Evolutionary conservation across 805 yeast species (phyloP), one percentile per base, ranked within the genome.

Genomic region (Starmerella vitae): DNA sequence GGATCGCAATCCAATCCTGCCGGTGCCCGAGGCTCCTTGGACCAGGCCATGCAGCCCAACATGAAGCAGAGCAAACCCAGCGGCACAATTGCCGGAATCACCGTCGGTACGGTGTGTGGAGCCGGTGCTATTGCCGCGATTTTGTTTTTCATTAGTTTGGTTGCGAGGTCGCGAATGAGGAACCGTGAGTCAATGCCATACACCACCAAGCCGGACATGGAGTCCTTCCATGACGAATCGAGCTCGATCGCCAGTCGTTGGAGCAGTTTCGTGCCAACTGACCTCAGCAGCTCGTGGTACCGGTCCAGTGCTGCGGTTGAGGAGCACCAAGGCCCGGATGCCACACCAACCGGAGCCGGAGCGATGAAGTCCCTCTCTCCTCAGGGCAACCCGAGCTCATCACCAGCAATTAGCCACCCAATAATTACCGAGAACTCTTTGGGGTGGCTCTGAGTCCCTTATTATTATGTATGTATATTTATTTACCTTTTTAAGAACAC

Each of bases 31-130:
- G 64, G 63, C 6, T 59, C 64, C 28, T 47, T 58, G 5, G 65
- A 61, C 44, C 52, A 49, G 26, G 44, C 50, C 18, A 35, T 47
- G 6, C 52, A 53, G 15, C 47, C 58, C 4, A 52, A 57, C 28
- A 56, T 60, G 41, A 62, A 61, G 43, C 22, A 22, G 27, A 61
- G 63, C 33, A 33, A 33, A 5, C 45, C 51, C 13, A 38, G 37
- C 19, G 55, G 48, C n/a, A 68, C 68, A 45, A 68, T 82, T 19
- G 77, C 80, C 20, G 94, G 93, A 27, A 71, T 85, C 38, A 76
- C 88, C 12, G 68, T 83, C 30, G 95, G 96, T 34, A 75, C 93
- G 5, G 75, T 82, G 22, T 74, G 72, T 12, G 96, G 95, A 39
- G 77, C 82, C 33, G 63, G 71, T 6, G 62, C 72, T 8, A 80